Evolutionary conservation across 495 filamentous ascomycete species (phyloP).

Genomic region (Pseudevernia furfuracea): DNA sequence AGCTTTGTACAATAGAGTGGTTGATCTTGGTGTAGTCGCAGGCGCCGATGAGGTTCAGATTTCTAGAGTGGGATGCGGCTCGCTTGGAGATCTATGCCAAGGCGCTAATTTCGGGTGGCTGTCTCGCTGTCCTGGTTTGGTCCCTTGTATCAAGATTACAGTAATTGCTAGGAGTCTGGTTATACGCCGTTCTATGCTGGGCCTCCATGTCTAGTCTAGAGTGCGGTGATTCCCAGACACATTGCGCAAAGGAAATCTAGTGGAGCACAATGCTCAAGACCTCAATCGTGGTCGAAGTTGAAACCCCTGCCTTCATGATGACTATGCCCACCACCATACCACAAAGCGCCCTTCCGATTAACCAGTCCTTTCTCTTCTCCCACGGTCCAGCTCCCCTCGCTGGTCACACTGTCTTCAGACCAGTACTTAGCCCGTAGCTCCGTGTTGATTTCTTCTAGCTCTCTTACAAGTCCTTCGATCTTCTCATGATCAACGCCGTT

Average conservation of each 20-base stretch:
- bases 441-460: constrained; percentile 67
- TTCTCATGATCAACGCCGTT: constrained; percentile 35
- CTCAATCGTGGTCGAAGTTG: neutral
- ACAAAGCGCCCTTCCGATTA: constrained; percentile 59
- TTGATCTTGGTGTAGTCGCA: constrained; percentile 2
- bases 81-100: constrained; percentile 10
- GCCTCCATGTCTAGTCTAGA: neutral
- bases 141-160: too few species aligned
- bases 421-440: constrained; percentile 63
- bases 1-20: constrained; percentile 18
- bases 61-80: constrained; percentile 9
- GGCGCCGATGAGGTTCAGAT: constrained; percentile 3
- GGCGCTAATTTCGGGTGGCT: constrained; percentile 3
- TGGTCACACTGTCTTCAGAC: constrained; percentile 37
- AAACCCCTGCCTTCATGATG: constrained; percentile 55
- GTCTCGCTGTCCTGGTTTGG: too few species aligned
- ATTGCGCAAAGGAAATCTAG: neutral
- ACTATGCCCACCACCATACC: constrained; percentile 74
- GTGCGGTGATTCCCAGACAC: neutral
- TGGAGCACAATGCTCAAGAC: neutral
- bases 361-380: constrained; percentile 71
- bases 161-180: neutral
- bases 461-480: constrained; percentile 51
- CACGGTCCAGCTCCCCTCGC: constrained; percentile 57
- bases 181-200: neutral